phyloP scores from a whole-genome alignment of 495 filamentous ascomycete genomes.

The Penicillium verhagenii region DNA sequence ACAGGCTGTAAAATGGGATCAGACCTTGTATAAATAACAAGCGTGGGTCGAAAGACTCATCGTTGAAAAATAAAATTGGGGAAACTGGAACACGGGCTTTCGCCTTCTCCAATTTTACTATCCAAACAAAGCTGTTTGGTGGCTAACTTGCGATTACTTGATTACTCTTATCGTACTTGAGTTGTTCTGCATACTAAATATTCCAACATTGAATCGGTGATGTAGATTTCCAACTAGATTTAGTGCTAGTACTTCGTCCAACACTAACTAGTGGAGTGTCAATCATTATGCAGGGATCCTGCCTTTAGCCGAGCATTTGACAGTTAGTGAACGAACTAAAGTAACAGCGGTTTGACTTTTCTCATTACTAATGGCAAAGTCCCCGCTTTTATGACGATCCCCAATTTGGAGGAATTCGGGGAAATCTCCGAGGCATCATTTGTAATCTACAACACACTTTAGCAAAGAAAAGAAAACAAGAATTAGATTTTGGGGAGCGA shows the following conservation, averaged over 20 bases:
- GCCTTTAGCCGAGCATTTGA: background rate
- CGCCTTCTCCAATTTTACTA: slow-evolving; percentile 1
- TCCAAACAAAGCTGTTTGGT: too few species aligned
- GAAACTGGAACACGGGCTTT: slow-evolving; percentile 10
- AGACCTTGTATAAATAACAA: slow-evolving; percentile 1
- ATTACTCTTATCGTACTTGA: too few species aligned
- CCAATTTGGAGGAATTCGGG: slow-evolving; percentile 12
- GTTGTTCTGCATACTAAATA: too few species aligned
- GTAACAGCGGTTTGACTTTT: background rate
- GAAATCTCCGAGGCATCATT: background rate
- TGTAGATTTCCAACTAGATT: background rate
- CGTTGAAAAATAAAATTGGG: slow-evolving; percentile 13
- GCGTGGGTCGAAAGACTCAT: slow-evolving; percentile 6
- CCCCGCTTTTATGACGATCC: background rate
- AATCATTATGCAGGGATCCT: background rate
- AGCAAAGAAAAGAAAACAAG: too few species aligned
- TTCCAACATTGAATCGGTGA: too few species aligned
- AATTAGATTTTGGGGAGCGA: too few species aligned
- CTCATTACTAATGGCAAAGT: background rate
- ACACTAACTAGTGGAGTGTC: too few species aligned
- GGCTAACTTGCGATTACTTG: too few species aligned
- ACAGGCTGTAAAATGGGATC: background rate
- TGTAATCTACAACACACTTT: too few species aligned
- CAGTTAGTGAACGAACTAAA: background rate
- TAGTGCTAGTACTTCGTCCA: too few species aligned